Base-by-base conservation (phyloP, 2,329 filamentous ascomycete species). In the Didymella keratinophila region DNA sequence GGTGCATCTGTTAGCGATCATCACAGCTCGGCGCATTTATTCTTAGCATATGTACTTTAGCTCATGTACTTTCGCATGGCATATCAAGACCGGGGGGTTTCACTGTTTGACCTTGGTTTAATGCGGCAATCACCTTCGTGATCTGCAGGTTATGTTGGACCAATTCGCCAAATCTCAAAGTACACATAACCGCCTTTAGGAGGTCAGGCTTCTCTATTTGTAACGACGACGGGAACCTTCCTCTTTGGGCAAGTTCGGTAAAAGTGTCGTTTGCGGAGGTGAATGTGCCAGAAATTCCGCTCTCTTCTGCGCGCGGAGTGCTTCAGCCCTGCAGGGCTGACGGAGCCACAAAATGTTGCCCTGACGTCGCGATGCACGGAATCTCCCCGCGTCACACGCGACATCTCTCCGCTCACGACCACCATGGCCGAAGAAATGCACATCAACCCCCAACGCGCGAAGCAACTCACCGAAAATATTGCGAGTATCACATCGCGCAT, bases 381-480 rank as follows among this genome's bases (percentile, higher is more conserved):
- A 52, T 21, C 16, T 47, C 52, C 54, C 47, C 54, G n/a, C 54
- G 49, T 58, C 53, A 48, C 34, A 53, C 51, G 57, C 64, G 52
- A 65, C 62, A 45, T 44, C 50, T 36, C 27, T n/a, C 62, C 58
- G 41, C 39, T 55, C 56, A 64, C 51, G 56, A 42, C 47, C 41
- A 43, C 49, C 56, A 77, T 77, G 74, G 69, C 74, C 57, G 68
- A 71, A 61, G 70, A 76, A 18, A 78, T 78, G 76, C 70, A 75
- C 39, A 67, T 77, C 18, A 76, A 82, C 59, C 72, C 79, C 34
- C 73, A 77, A 59, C 79, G 81, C 58, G 80, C 80, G 45, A 78
- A 78, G 53, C 73, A 78, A 55, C 76, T 83, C 34, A 68, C 77
- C 11, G 79, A 81, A 55, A 83, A 82, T 61, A 65, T 82, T 34